Conservation (phyloP, 306 rosid species). For the Gleditsia sinensis region DNA sequence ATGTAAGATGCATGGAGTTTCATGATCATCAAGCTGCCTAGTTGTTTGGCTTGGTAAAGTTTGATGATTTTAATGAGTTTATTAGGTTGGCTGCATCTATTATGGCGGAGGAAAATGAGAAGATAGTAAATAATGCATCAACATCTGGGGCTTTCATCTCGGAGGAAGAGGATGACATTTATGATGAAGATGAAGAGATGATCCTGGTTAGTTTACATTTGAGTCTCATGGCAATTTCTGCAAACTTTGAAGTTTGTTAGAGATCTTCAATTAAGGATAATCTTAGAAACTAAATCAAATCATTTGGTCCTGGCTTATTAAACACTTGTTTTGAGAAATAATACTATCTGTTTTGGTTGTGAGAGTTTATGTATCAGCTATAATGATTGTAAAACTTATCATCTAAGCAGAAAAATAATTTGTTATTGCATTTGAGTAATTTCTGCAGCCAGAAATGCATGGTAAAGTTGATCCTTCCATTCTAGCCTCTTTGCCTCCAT, state of each 20-base stretch:
- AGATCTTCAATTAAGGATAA: background rate
- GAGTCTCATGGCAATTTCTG: conserved; percentile 13
- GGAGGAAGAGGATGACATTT: conserved; percentile 41
- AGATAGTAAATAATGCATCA: conserved; percentile 39
- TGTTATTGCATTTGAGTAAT: background rate
- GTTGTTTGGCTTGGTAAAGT: conserved; percentile 22
- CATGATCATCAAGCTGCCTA: background rate
- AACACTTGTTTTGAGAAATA: background rate
- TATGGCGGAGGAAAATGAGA: conserved; percentile 42
- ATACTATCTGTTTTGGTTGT: background rate
- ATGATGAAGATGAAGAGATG: conserved; percentile 57
- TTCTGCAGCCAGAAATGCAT: conserved; percentile 50
- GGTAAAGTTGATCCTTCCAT: conserved; percentile 52
- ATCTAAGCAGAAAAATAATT: background rate
- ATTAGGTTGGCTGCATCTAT: conserved; percentile 54
- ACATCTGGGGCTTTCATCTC: conserved; percentile 35
- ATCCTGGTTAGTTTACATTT: conserved; percentile 46
- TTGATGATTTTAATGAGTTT: conserved; percentile 26
- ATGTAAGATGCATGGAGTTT: conserved; percentile 42
- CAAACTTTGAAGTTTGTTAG: background rate
- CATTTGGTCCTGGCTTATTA: background rate
- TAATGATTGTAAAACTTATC: conserved; percentile 9
- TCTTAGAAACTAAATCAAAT: background rate
- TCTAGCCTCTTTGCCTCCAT: conserved; percentile 62
- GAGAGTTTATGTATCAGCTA: background rate